Evolutionary conservation across 1,139 yeast genomes (phyloP).

Genomic region (Komagataea norvegica): DNA sequence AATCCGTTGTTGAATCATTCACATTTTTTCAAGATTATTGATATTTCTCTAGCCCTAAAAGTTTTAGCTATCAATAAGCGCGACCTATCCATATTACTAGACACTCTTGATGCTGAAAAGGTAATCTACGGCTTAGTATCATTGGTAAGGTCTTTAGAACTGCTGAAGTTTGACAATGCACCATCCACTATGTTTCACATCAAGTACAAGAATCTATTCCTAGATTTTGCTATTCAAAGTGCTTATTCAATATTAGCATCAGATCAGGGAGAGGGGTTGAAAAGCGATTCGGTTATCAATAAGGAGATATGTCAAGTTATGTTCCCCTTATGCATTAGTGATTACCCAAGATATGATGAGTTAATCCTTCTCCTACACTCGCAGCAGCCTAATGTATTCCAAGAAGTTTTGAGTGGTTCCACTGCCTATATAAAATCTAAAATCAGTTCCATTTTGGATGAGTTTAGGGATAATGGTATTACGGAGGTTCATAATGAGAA

Average conservation of each 20-base stretch:
- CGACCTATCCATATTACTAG: conserved; percentile 16
- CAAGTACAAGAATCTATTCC: conserved; percentile 22
- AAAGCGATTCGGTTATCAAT: conserved; percentile 1
- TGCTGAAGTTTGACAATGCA: conserved; percentile 20
- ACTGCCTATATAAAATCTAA: conserved; percentile 18
- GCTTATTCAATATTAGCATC: conserved; percentile 15
- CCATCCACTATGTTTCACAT: conserved; percentile 27
- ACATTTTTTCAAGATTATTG: conserved; percentile 26
- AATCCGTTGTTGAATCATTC: conserved; percentile 26
- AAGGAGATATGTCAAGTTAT: conserved; percentile 12
- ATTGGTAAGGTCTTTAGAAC: conserved; percentile 15
- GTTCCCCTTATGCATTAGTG: conserved; percentile 26
- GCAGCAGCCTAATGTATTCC: conserved; percentile 12
- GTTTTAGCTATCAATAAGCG: conserved; percentile 29
- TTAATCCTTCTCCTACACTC: conserved; percentile 19
- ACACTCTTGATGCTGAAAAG: conserved; percentile 11
- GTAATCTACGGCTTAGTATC: conserved; percentile 14
- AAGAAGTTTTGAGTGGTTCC: conserved; percentile 6
- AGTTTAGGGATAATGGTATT: conserved; percentile 19
- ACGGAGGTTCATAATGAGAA: conserved; percentile 14
- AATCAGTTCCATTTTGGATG: conserved; percentile 20
- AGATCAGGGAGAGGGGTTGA: background rate
- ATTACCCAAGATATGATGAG: conserved; percentile 26
- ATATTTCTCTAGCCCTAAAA: conserved; percentile 27
- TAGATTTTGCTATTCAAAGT: conserved; percentile 21